Percentiles rank a stretch among this genome's conserved stretches.
These are phyloP conservation scores for Hypoxylon subgilvum DNA, from an alignment of 495 filamentous ascomycete species.

Conservation along the genomic window DNA sequence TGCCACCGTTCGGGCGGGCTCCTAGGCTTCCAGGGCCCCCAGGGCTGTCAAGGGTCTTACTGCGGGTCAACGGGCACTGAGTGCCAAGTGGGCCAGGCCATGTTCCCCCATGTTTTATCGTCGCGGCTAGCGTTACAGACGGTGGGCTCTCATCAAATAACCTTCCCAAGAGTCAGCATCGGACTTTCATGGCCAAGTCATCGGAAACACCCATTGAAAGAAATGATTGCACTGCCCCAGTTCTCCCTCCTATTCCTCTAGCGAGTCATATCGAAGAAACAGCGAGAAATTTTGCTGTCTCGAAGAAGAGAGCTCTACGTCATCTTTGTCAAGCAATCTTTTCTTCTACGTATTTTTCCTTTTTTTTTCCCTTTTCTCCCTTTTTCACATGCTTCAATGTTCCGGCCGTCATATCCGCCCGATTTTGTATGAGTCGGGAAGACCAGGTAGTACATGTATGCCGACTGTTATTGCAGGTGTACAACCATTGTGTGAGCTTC, in stretches of 20 bases:
- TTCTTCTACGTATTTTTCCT: neutral
- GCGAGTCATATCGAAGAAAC: neutral
- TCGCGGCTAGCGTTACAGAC: slow-evolving; percentile 37
- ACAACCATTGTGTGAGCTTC: slow-evolving; percentile 18
- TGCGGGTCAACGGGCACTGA: neutral
- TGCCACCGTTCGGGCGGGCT: no score
- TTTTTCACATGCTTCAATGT: slow-evolving; percentile 10
- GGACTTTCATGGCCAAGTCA: slow-evolving; percentile 13
- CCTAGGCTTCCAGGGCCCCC: slow-evolving; percentile 22
- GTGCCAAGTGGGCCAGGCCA: slow-evolving; percentile 15
- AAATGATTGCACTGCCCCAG: slow-evolving; percentile 31
- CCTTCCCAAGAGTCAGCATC: slow-evolving; percentile 19
- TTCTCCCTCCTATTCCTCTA: neutral
- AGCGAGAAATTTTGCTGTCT: no score
- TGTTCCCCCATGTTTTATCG: slow-evolving; percentile 36
- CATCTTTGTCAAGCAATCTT: slow-evolving; percentile 28
- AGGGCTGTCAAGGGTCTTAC: slow-evolving; percentile 11
- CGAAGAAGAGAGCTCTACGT: slow-evolving; percentile 27
- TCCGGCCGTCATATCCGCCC: neutral
- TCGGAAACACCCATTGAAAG: slow-evolving; percentile 34
- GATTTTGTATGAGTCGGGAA: neutral
- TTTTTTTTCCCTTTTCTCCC: no score
- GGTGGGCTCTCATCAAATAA: slow-evolving; percentile 33
- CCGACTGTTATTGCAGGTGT: slow-evolving; percentile 1
- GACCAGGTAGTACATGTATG: neutral